phyloP scores from a whole-genome alignment of 495 filamentous ascomycete species.

The Penicillium silybi region DNA sequence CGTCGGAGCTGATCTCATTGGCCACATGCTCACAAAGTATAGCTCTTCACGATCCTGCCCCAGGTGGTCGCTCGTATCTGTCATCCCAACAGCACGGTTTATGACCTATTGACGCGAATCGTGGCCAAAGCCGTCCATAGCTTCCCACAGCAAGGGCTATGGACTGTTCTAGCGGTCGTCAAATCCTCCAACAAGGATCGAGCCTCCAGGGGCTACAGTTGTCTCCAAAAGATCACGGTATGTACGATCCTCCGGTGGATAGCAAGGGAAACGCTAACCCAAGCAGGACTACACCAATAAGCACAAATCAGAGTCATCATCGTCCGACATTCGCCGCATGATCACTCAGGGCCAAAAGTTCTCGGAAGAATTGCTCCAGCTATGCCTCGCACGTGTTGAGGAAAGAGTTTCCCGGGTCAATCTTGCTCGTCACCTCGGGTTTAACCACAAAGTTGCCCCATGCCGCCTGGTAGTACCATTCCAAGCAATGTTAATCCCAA shows the following conservation, averaged over 20 bases:
- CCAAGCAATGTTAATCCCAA: conserved; percentile 78
- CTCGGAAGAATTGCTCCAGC: conserved; percentile 73
- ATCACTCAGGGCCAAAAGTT: conserved; percentile 77
- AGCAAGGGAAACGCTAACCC: neutral
- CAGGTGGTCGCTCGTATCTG: conserved; percentile 91
- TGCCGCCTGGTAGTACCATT: conserved; percentile 83
- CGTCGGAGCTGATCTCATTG: neutral
- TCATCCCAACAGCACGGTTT: conserved; percentile 74
- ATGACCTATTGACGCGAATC: conserved; percentile 66
- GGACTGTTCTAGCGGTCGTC: conserved; percentile 82
- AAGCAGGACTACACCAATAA: conserved; percentile 43
- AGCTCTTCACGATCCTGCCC: conserved; percentile 85
- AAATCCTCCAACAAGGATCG: conserved; percentile 52
- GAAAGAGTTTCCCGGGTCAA: conserved; percentile 66
- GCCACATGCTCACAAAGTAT: neutral
- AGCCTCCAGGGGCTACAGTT: conserved; percentile 43
- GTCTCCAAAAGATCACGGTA: conserved; percentile 47
- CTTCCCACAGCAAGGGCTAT: conserved; percentile 89
- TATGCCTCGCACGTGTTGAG: conserved; percentile 72
- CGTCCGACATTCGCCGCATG: conserved; percentile 60
- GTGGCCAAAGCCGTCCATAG: conserved; percentile 74
- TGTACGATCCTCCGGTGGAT: neutral
- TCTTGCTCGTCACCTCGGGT: conserved; percentile 69
- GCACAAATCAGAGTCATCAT: conserved; percentile 34
- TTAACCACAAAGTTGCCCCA: conserved; percentile 78